Base-by-base conservation (phyloP, 441 rosid genomes). In the Erysimum pusillum region DNA sequence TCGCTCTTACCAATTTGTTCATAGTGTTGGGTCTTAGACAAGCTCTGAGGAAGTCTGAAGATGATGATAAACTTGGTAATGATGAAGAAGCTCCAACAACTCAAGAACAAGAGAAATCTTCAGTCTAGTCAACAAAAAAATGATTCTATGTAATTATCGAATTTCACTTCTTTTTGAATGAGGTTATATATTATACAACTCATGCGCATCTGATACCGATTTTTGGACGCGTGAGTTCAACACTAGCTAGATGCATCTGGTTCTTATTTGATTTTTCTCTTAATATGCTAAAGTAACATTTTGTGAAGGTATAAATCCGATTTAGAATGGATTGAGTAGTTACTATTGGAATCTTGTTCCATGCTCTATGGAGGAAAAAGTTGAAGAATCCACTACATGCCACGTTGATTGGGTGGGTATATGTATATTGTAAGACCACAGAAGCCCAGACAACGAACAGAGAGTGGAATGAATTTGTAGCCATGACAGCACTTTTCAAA, bases 11-110 rank as follows among this genome's bases (percentile, higher is more conserved):
- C 71, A 92, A 95, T 77, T 68, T 95, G 60, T 92, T 92, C 89
- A 85, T 92, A 17, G 97, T 91, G 63, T 66, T 89, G 89, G 97
- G 97, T 71, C 84, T 89, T 67, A 86, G 96, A 84, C 88, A 88
- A 88, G 96, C 93, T 79, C 85, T 90, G 44, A 78, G 86, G 74
- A 83, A 76, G 53, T 74, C 84, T 13, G 59, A 49, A 68, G 87
- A 84, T 15, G 67, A 15, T 57, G 63, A 69, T 31, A 61, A 41
- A 39, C 25, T 25, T 4, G 22, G 22, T 28, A 44, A 14, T 1
- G 51, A 25, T 44, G 44, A 59, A 32, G 36, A 77, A 51, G 9
- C 58, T 41, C 41, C 73, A 49, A 51, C 49, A 12, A 66, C 25
- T 39, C 65, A 51, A 78, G 45, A 78, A 60, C 59, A 67, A 60